Evolutionary conservation across 2,329 filamentous ascomycete genomes (phyloP), one percentile per base, ranked within the genome.

Genomic region (Blastomyces percursus): DNA sequence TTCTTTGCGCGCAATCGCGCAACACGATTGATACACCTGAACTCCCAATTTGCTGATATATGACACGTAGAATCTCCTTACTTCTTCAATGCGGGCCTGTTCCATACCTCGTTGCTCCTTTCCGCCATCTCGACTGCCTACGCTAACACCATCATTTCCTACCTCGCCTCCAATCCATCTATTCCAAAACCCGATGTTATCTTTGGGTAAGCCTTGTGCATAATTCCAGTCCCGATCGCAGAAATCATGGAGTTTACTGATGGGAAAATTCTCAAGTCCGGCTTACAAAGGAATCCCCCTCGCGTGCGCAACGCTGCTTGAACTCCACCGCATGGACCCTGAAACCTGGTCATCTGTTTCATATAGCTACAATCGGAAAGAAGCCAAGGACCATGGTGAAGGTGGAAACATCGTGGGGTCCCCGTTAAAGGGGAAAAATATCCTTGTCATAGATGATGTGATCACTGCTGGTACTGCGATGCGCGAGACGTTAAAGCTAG

Each of bases 241-340:
- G n/a, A 59, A 27, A 7, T 14, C 24, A 21, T 46, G 32, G 35
- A 48, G 8, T 6, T 12, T 14, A 48, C 24, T 46, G 21, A 59
- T 30, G n/a, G n/a, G 35, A 42, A 5, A 50, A 59, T n/a, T 35
- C 3, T 14, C 24, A 46, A 59, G 57, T 67, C 93, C 94, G 2
- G 93, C 94, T 11, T 99, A 97, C 82, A 99, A 97, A 80, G 94
- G 94, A 54, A 96, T 97, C 67, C 91, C 92, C 1, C 84, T 97
- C n/a, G 89, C 89, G 54, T 86, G 88, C 19, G 83, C 89, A 2
- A 87, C 91, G 19, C 82, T 87, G 46, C 84, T 89, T 72, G 88
- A 91, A 74, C 84, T 97, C 14, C 84, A 85, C 61, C 83, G 86
- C 70, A 77, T 91, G 12, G 86, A 90, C 66, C 65, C 70, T 11